Evolutionary conservation across 148 eudicot species (phyloP).

Genomic region (Rhododendron griersonianum): DNA sequence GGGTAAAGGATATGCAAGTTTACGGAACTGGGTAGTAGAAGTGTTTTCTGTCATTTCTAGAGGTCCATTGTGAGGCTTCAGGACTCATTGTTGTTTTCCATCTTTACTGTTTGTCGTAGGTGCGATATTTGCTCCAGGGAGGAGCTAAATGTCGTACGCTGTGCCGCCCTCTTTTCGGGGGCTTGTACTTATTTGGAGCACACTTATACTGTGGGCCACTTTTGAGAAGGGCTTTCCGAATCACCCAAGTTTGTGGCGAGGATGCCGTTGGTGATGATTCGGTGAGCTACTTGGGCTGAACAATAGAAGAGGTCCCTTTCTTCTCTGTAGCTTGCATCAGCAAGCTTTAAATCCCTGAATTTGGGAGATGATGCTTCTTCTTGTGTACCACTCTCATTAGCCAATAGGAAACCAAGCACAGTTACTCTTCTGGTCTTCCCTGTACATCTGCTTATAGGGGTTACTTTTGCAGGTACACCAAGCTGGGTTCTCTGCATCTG

Average conservation of each 20-base stretch:
- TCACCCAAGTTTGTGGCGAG: slow-evolving; percentile 44
- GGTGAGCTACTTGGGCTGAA: slow-evolving; percentile 73
- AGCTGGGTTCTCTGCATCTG: slow-evolving; percentile 83
- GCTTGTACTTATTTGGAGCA: slow-evolving; percentile 54
- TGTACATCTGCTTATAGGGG: slow-evolving; percentile 27
- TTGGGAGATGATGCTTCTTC: slow-evolving; percentile 71
- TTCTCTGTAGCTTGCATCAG: slow-evolving; percentile 64
- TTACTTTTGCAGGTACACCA: slow-evolving; percentile 57
- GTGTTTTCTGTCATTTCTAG: slow-evolving; percentile 40
- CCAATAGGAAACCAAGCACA: slow-evolving; percentile 21
- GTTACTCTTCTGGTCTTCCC: not conserved
- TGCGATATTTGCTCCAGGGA: slow-evolving; percentile 99
- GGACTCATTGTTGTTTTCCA: slow-evolving; percentile 47
- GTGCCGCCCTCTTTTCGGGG: slow-evolving; percentile 72
- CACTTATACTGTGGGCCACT: slow-evolving; percentile 59
- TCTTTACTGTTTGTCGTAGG: slow-evolving; percentile 68
- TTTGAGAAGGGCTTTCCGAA: slow-evolving; percentile 71
- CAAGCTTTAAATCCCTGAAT: slow-evolving; percentile 52
- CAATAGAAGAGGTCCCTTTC: slow-evolving; percentile 48
- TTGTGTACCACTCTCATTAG: slow-evolving; percentile 38
- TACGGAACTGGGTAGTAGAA: slow-evolving; percentile 22
- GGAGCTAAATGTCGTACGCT: slow-evolving; percentile 97
- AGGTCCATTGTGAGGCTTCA: slow-evolving; percentile 36
- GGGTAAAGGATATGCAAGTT: slow-evolving; percentile 13
- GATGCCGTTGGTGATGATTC: slow-evolving; percentile 31